Conservation (phyloP, 2,329 filamentous ascomycete species). For the Zymoseptoria crescenta region DNA sequence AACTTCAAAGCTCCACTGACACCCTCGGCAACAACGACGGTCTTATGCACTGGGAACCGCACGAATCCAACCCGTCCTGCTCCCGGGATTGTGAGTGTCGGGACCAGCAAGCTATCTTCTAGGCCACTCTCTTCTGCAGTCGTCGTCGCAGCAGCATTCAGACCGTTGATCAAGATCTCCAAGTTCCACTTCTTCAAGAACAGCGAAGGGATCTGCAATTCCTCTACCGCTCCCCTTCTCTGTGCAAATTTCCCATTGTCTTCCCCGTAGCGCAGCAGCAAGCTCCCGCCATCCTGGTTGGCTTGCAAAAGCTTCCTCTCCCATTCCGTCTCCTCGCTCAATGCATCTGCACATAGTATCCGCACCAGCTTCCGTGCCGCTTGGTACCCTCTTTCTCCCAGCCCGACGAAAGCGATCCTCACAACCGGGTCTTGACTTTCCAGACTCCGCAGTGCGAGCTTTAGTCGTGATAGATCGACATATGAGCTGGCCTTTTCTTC, state of each 20-base stretch:
- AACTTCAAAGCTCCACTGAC: slow-evolving; percentile 57
- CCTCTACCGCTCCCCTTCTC: slow-evolving; percentile 47
- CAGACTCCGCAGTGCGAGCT: slow-evolving; percentile 61
- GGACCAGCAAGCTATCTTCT: slow-evolving; percentile 65
- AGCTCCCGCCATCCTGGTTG: slow-evolving; percentile 29
- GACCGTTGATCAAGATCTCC: slow-evolving; percentile 53
- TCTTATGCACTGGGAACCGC: slow-evolving; percentile 76
- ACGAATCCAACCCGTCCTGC: slow-evolving; percentile 60
- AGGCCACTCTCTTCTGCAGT: slow-evolving; percentile 34
- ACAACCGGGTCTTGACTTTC: slow-evolving; percentile 47
- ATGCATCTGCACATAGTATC: slow-evolving; percentile 45
- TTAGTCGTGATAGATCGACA: slow-evolving; percentile 61
- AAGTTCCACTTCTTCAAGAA: slow-evolving; percentile 53
- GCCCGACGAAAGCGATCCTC: slow-evolving; percentile 46
- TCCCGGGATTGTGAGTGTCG: slow-evolving; percentile 59
- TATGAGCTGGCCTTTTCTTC: slow-evolving; percentile 54
- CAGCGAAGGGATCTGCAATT: slow-evolving; percentile 57
- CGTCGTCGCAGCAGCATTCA: slow-evolving; percentile 29
- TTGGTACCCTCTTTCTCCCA: slow-evolving; percentile 28
- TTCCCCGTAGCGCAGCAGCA: slow-evolving; percentile 46
- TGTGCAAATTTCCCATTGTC: slow-evolving; percentile 15
- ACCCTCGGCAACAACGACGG: slow-evolving; percentile 66
- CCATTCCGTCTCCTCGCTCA: slow-evolving; percentile 36
- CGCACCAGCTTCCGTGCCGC: slow-evolving; percentile 60
- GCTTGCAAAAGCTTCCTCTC: slow-evolving; percentile 34